Evolutionary conservation across 805 yeast genomes (phyloP), one percentile per base, ranked within the genome.

Genomic region (Pichia paraexigua): DNA sequence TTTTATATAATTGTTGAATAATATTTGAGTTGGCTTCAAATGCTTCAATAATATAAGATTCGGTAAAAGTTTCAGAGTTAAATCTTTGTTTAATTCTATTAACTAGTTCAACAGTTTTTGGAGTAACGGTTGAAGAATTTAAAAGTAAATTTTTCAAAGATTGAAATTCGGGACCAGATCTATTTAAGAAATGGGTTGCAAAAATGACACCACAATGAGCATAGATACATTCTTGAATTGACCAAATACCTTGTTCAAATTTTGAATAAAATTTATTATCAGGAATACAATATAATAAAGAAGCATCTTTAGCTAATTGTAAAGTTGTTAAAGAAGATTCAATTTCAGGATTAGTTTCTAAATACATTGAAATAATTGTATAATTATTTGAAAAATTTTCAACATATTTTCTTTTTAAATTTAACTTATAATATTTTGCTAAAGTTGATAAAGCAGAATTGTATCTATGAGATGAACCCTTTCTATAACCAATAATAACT

Each of bases 161-260:
- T 58, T 75, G 79, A 69, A 87, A 91, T 69, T 91, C 97, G 2
- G 95, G 82, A 30, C 98, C 97, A 64, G 92, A 77, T 65, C 98
- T 79, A 74, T 94, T 94, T 68, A 92, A 78, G 72, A 92, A 94
- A 70, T 94, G 98, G 37, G 95, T 85, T 47, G 89, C 95, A 65
- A 94, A 92, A 55, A 89, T 87, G 44, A 87, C 85, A 61, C 92
- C 96, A 68, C 90, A 85, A 68, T 92, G 98, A 44, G 97, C 95
- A 66, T 94, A 94, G 52, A 90, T 84, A 45, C 91, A 82, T 71
- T 94, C 99, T 71, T 92, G 98, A 60, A 95, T 82, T 1, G 97
- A 90, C 68, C 92, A 77, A 58, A 82, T 82, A 50, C 92, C 85
- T 47, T 74, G 67, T 55, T 85, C 82, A 64, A 91, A 91, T 52